Base-by-base conservation (phyloP, 2,329 filamentous ascomycete species). In the Onygena corvina region DNA sequence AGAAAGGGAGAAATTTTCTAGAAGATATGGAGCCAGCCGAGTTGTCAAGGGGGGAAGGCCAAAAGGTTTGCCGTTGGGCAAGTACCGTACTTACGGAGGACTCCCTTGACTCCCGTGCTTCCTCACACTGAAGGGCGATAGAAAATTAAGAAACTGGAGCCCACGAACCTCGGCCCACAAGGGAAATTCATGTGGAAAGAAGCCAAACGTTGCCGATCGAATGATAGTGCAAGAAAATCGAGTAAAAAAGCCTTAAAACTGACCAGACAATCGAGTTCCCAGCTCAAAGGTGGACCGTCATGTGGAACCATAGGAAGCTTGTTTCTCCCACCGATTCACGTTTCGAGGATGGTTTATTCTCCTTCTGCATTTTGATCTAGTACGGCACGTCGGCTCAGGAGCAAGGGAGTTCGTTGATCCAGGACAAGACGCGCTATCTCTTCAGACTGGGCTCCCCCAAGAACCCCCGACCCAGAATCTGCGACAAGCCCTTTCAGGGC, bases 1-100 rank as follows among this genome's bases (percentile, higher is more conserved):
- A n/a, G 11, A 44, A 46, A 46, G 53, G 48, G 12, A 35, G 49
- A 14, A 44, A 45, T 46, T n/a, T 47, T 11, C 44, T 30, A 25
- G 50, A 50, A 35, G 44, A 52, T 54, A 44, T 46, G 38, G 48
- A 54, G 36, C 20, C 36, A 11, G 21, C 21, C 12, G 20, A 23
- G 36, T 12, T 42, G 36, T 42, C 36, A 42, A 42, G 36, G 25
- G 6, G 21, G 16, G 27, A 42, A n/a, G n/a, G n/a, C n/a, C 16
- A 25, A 11, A 42, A 42, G 27, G 36, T 42, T 42, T 42, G 36
- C 21, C 21, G 36, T 42, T 42, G 21, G 9, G n/a, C 36, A 25
- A 42, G 12, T 27, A 42, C 20, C 21, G 21, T 14, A 14, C n/a
- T 5, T 29, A 29, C n/a, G n/a, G n/a, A n/a, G n/a, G n/a, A 31